Percentiles rank a stretch among this genome's conserved stretches.
phyloP scores from a whole-genome alignment of 306 rosid species.

The Oxytropis ochrocephala region DNA sequence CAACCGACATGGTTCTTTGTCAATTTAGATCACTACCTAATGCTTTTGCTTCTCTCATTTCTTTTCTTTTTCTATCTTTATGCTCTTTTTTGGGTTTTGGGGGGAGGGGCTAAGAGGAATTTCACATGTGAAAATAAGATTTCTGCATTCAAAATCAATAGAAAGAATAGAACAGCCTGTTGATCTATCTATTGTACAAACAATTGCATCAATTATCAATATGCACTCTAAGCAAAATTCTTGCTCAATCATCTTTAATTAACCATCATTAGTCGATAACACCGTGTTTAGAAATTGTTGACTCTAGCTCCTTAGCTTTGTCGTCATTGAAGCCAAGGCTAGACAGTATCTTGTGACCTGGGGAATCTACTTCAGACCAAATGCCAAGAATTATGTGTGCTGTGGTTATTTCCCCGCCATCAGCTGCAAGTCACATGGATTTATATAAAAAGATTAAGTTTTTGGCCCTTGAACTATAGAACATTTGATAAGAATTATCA shows the following conservation, averaged over 20 bases:
- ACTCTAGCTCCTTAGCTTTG: slow-evolving; percentile 58
- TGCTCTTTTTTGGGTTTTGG: neutral
- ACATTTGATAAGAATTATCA: slow-evolving; percentile 4
- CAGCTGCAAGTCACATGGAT: slow-evolving; percentile 30
- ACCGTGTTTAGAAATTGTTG: slow-evolving; percentile 41
- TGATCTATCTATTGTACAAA: slow-evolving; percentile 20
- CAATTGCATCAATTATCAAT: slow-evolving; percentile 19
- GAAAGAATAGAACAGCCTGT: slow-evolving; percentile 5
- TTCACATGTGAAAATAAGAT: neutral
- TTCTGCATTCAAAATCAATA: slow-evolving; percentile 4
- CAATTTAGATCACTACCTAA: slow-evolving; percentile 2
- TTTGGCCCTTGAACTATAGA: neutral
- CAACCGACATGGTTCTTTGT: neutral
- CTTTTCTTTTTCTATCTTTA: neutral
- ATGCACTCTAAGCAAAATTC: slow-evolving; percentile 18
- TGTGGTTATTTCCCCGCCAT: slow-evolving; percentile 49
- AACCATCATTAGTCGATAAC: slow-evolving; percentile 37
- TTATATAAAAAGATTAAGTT: neutral
- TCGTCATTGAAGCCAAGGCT: slow-evolving; percentile 49
- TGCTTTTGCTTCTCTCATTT: neutral
- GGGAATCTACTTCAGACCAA: slow-evolving; percentile 58
- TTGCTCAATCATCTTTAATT: neutral
- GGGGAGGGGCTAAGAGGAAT: neutral
- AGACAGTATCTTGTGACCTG: slow-evolving; percentile 53
- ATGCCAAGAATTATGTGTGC: slow-evolving; percentile 56